Base-by-base conservation (phyloP, 2,329 filamentous ascomycete species). In the Fusarium sp. region DNA sequence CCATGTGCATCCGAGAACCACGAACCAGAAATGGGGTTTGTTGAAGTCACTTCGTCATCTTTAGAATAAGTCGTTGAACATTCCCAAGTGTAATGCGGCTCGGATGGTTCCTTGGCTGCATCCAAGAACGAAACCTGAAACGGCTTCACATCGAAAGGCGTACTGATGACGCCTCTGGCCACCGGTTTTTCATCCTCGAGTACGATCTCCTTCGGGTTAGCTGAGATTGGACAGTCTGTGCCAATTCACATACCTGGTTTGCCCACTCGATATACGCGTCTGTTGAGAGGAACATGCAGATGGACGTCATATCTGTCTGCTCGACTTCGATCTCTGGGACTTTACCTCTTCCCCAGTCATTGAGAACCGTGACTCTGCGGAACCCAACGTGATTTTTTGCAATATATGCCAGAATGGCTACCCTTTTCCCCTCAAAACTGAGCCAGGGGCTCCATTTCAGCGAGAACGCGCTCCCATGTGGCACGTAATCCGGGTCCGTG, bases 241-340 rank as follows among this genome's bases (percentile, higher is more conserved):
- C 18, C 4, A 1, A 56, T n/a, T 53, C 82, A 23, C 23, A 44
- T 78, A 87, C 86, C 41, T 77, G 79, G 48, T 88, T 82, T 70
- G 90, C 88, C 81, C 87, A 90, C 53, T 85, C 83, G 13, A 89
- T 78, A 66, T 89, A 88, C 1, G 87, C 83, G 67, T 89, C 87
- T 0, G 83, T 78, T 0, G 81, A 82, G 15, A 89, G 80, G 64
- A 83, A 81, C 12, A 86, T 73, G 68, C 88, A 90, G 15, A 86
- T 82, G 0, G 86, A 84, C 37, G 81, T 78, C 3, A 78, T 75
- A 55, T 90, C 86, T 2, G 72, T 65, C 16, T 76, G 65, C 28
- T 81, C 82, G 1, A 88, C 73, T 2, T 77, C 68, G 2, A 88
- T 60, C 1, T 73, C 66, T 2, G 85, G 82, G 1, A 78, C 65